Evolutionary conservation across 768 basidiomycete species (phyloP).

Genomic region (Rhizopogon salebrosus): DNA sequence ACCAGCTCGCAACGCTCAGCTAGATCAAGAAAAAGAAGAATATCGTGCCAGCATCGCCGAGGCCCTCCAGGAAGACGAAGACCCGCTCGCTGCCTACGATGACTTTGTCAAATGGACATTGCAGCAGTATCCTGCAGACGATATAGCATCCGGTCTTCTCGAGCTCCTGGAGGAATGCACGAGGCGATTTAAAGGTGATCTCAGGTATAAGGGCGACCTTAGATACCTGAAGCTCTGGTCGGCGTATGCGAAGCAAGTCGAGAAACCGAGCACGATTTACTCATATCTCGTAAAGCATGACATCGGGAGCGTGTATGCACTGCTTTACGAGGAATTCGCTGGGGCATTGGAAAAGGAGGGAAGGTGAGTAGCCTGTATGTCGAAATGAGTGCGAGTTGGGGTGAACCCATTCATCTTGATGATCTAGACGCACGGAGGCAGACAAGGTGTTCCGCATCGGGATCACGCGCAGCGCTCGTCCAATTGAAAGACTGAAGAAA

Average conservation of each 20-base stretch:
- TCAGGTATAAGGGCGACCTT: constrained; percentile 80
- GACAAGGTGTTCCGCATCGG: constrained; percentile 79
- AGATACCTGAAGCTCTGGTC: constrained; percentile 93
- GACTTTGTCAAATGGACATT: constrained; percentile 88
- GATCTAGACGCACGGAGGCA: constrained; percentile 69
- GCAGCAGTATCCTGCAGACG: constrained; percentile 68
- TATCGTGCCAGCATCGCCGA: constrained; percentile 38
- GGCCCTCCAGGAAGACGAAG: constrained; percentile 70
- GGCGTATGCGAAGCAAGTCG: constrained; percentile 76
- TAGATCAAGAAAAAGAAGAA: constrained; percentile 26
- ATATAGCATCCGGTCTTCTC: constrained; percentile 66
- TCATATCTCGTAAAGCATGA: constrained; percentile 66
- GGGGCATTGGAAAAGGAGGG: constrained; percentile 67
- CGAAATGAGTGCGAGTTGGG: background rate
- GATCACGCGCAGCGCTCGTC: constrained; percentile 75
- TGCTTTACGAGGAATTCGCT: constrained; percentile 92
- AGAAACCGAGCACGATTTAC: constrained; percentile 66
- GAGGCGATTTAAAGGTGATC: constrained; percentile 73
- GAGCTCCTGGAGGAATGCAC: constrained; percentile 85
- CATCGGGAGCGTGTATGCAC: constrained; percentile 71
- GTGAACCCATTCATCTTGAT: background rate
- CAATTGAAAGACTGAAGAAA: constrained; percentile 78
- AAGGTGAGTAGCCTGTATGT: constrained; percentile 48
- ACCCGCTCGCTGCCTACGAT: constrained; percentile 81
- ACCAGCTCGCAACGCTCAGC: constrained; percentile 17